These are phyloP conservation scores for Aureobasidium lini DNA, from an alignment of 2,329 filamentous ascomycete genomes.

Conservation along the genomic window DNA sequence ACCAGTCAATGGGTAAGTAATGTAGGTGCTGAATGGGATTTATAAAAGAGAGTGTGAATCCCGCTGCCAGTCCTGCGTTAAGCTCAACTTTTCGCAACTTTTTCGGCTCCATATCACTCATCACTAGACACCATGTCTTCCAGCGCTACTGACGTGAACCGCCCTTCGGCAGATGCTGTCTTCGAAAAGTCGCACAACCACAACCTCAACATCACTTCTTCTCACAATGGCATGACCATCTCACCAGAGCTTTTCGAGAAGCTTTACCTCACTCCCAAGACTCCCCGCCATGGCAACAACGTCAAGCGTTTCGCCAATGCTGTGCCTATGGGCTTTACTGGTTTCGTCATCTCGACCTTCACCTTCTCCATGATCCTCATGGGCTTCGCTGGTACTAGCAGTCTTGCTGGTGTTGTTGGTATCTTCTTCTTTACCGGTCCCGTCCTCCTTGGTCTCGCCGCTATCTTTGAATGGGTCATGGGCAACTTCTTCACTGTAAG, in stretches of 20 bases:
- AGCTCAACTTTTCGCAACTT: not conserved
- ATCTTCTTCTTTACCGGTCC: slow-evolving; percentile 41
- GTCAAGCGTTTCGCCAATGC: slow-evolving; percentile 24
- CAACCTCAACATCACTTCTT: slow-evolving; percentile 4
- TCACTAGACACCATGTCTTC: not conserved
- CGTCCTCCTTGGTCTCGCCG: slow-evolving; percentile 39
- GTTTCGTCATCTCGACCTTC: slow-evolving; percentile 34
- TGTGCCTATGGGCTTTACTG: slow-evolving; percentile 24
- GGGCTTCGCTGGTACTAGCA: slow-evolving; percentile 33
- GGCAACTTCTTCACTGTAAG: slow-evolving; percentile 37
- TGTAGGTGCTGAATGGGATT: not conserved
- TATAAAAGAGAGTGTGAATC: not conserved
- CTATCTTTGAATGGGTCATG: slow-evolving; percentile 48
- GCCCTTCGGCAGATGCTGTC: not conserved
- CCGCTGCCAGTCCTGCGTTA: not conserved
- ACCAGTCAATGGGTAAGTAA: not conserved
- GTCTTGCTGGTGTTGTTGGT: slow-evolving; percentile 28
- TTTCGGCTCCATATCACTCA: not conserved
- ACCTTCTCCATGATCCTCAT: slow-evolving; percentile 35
- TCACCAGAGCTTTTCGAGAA: slow-evolving; percentile 27
- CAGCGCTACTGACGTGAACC: slow-evolving; percentile 2
- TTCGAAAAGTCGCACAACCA: slow-evolving; percentile 12
- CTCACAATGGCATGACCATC: slow-evolving; percentile 19
- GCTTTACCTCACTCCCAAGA: slow-evolving; percentile 23
- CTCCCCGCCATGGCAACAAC: slow-evolving; percentile 18